Evolutionary conservation across 202 grass and related monocot genomes (phyloP).

Genomic region (Panicum hallii): DNA sequence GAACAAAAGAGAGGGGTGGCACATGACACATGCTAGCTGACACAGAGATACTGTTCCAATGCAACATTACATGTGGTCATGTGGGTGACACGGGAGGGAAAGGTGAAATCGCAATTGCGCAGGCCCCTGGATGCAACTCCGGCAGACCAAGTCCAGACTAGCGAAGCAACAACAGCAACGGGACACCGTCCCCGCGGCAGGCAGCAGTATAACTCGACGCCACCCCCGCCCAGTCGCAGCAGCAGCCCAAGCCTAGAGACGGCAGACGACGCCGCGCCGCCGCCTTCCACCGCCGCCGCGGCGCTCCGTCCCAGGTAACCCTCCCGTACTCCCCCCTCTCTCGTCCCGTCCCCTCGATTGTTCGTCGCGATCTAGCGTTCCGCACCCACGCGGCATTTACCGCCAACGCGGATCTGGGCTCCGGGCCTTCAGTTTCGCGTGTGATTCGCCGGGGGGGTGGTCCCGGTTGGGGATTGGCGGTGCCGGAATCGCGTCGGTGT

Average conservation of each 20-base stretch:
- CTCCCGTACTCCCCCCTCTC: neutral
- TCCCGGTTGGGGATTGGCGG: neutral
- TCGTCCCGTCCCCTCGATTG: neutral
- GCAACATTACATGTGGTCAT: neutral
- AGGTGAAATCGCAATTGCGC: neutral
- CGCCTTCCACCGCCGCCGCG: neutral
- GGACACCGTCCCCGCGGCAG: neutral
- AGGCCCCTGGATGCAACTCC: constrained; percentile 21
- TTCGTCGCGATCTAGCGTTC: constrained; percentile 13
- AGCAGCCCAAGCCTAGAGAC: neutral
- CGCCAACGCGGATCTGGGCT: neutral
- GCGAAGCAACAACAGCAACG: neutral
- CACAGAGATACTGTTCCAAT: neutral
- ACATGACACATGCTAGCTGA: neutral
- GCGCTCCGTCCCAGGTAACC: constrained; percentile 20
- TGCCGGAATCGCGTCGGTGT: neutral
- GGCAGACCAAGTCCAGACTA: neutral
- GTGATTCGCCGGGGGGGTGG: neutral
- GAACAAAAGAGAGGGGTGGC: neutral
- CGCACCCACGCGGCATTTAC: constrained; percentile 1
- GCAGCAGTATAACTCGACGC: constrained; percentile 7
- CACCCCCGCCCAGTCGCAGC: neutral
- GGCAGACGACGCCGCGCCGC: neutral
- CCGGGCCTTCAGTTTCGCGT: neutral
- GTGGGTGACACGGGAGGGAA: neutral